Evolutionary conservation across 108 stramenopile genomes (phyloP), one percentile per base, ranked within the genome.

Genomic region (Nitzschia sp.): DNA sequence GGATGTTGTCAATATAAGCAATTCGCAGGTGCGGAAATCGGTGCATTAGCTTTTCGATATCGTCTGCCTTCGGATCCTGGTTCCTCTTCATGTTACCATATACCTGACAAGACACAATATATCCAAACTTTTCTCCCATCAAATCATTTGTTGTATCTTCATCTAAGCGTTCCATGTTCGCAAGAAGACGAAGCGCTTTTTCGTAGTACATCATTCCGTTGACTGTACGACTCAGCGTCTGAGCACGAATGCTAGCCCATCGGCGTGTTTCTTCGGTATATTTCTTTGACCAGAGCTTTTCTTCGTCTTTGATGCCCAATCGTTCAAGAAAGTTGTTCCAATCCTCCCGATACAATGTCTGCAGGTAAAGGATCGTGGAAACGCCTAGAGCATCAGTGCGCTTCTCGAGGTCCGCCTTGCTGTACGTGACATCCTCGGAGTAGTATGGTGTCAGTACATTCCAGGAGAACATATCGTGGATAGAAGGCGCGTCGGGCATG

Each of bases 181-280:
- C 97, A 25, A 99, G 81, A 34, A 99, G 80, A 28, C 95, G 92
- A 15, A 97, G 81, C 15, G 98, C 97, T 58, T 95, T 96, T 77
- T 99, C 98, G 63, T 90, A 94, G 76, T 97, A 95, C 98, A 99
- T 99, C 95, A 99, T 99, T 27, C 98, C 98, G 53, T 88, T 95
- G 27, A 97, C 96, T 15, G 98, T 99, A 53, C 98, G 78, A 31
- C 87, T 84, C 60, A 99, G 80, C 6, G 98, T 97, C 78, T 99
- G 98, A 19, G 96, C 94, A 45, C 98, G 88, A 66, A 96, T 86
- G 67, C 96, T 97, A 15, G 98, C 97, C 98, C 98, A 99, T 45
- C 93, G 85, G 28, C 97, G 77, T 2, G 95, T 96, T 69, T 96
- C 96, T 34, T 94, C 69, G 30, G 86, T 78, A 73, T 81, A 79